phyloP scores from a whole-genome alignment of 2,329 filamentous ascomycete species.

The Harringtonia aguacate region DNA sequence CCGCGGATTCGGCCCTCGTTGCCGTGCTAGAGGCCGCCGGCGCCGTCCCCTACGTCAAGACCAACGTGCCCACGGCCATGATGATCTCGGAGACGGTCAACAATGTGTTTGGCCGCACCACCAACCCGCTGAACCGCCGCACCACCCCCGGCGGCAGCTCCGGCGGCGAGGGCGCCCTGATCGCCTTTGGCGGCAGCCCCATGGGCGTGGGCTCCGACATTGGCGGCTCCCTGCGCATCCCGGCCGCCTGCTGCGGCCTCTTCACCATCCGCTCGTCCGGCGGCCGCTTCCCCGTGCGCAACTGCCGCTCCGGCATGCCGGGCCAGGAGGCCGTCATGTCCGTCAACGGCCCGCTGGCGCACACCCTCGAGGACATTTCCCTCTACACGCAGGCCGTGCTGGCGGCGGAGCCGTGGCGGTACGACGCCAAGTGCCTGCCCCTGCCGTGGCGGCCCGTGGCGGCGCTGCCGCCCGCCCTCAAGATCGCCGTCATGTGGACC shows the following conservation, averaged over 20 bases:
- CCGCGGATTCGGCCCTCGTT: constrained; percentile 27
- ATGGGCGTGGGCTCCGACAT: constrained; percentile 57
- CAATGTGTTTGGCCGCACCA: constrained; percentile 51
- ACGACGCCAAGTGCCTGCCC: constrained; percentile 46
- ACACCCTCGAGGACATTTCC: constrained; percentile 42
- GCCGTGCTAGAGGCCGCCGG: constrained; percentile 33
- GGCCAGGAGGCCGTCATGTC: constrained; percentile 55
- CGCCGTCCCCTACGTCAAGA: constrained; percentile 46
- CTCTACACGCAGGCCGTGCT: constrained; percentile 43
- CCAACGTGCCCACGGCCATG: constrained; percentile 48
- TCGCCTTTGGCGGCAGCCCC: constrained; percentile 45
- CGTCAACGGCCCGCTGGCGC: constrained; percentile 53
- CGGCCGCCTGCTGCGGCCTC: constrained; percentile 46
- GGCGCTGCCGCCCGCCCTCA: constrained; percentile 28
- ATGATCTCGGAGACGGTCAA: constrained; percentile 61
- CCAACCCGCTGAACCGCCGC: constrained; percentile 49
- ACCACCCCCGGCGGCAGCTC: constrained; percentile 55
- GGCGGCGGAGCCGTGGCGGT: constrained; percentile 41
- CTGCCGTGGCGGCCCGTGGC: constrained; percentile 43
- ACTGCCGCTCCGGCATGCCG: constrained; percentile 44
- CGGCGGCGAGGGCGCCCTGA: constrained; percentile 55
- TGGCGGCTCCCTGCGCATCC: constrained; percentile 41
- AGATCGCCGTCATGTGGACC: constrained; percentile 52
- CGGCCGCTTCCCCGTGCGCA: constrained; percentile 47
- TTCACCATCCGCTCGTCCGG: constrained; percentile 46